A percentile compares a stretch with the other conserved stretches of the same genome.
These are phyloP conservation scores for Odonthalia washingtoniensis DNA, from an alignment of 31 red algal species.

Conservation along the genomic window DNA sequence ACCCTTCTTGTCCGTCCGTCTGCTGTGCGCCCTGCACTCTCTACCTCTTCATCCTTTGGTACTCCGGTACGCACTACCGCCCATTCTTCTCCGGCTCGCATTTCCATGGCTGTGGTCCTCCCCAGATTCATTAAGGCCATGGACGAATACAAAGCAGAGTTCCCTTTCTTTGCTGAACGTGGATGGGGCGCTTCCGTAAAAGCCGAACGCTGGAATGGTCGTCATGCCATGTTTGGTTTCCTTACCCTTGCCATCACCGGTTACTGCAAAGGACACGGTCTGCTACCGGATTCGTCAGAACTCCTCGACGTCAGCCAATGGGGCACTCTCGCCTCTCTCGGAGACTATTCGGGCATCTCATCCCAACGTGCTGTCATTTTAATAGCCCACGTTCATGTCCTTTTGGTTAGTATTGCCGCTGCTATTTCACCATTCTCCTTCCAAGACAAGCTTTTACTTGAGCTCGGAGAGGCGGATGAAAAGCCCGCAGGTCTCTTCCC, in stretches of 20 bases:
- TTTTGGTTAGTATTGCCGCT: slow-evolving; percentile 84
- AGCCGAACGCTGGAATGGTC: slow-evolving; percentile 96
- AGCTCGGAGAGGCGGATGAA: slow-evolving; percentile 75
- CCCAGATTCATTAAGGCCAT: slow-evolving; percentile 85
- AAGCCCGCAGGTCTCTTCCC: slow-evolving; percentile 87
- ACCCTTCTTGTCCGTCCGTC: slow-evolving; percentile 58
- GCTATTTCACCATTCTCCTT: slow-evolving; percentile 92
- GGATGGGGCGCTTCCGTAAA: slow-evolving; percentile 93
- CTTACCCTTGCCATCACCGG: slow-evolving; percentile 74
- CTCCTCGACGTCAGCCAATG: slow-evolving; percentile 72
- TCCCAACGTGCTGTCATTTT: slow-evolving; percentile 86
- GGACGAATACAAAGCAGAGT: slow-evolving; percentile 88
- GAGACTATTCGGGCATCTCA: slow-evolving; percentile 63
- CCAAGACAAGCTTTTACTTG: slow-evolving; percentile 91
- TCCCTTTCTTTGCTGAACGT: slow-evolving; percentile 80
- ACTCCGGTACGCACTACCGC: slow-evolving; percentile 23
- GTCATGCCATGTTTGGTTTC: slow-evolving; percentile 95
- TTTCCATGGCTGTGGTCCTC: slow-evolving; percentile 37
- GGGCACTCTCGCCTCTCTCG: slow-evolving; percentile 73
- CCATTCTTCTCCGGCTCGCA: slow-evolving; percentile 7
- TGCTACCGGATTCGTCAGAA: slow-evolving; percentile 73
- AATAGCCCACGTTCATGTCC: slow-evolving; percentile 91
- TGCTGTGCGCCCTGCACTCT: slow-evolving; percentile 38
- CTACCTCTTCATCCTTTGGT: slow-evolving; percentile 35
- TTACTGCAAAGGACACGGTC: slow-evolving; percentile 88